phyloP scores from a whole-genome alignment of 106 monocot genomes.

The Platanthera zijinensis region DNA sequence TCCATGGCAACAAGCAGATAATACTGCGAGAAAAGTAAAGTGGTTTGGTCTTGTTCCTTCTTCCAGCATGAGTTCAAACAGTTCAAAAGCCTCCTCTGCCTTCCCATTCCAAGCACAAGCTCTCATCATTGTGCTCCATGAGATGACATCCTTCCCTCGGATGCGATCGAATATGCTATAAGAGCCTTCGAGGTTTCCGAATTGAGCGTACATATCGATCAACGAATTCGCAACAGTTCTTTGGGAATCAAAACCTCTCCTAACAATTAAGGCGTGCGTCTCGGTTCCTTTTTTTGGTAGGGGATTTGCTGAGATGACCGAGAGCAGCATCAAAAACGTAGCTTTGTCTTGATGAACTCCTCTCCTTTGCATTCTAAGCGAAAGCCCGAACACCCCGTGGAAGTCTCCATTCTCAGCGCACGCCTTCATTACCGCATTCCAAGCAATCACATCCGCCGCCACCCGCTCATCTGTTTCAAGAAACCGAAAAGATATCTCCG shows the following conservation, averaged over 20 bases:
- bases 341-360: slow-evolving; percentile 27
- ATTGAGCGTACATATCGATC: slow-evolving; percentile 52
- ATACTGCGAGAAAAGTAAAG: slow-evolving; percentile 49
- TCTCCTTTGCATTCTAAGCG: slow-evolving; percentile 51
- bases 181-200: slow-evolving; percentile 38
- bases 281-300: slow-evolving; percentile 29
- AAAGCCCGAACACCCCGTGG: slow-evolving; percentile 19
- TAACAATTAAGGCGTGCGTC: slow-evolving; percentile 46
- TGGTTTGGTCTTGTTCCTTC: slow-evolving; percentile 39
- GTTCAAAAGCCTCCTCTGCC: slow-evolving; percentile 31
- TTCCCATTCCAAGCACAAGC: slow-evolving; percentile 46
- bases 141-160: slow-evolving; percentile 50
- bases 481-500: slow-evolving; percentile 29
- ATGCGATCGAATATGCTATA: slow-evolving; percentile 32
- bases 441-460: slow-evolving; percentile 42
- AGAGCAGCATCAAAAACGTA: slow-evolving; percentile 41
- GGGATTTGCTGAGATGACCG: slow-evolving; percentile 23
- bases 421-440: slow-evolving; percentile 66
- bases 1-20: slow-evolving; percentile 62
- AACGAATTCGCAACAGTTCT: slow-evolving; percentile 46
- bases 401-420: slow-evolving; percentile 29
- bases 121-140: slow-evolving; percentile 76
- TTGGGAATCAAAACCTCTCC: slow-evolving; percentile 39
- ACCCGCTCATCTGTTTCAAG: slow-evolving; percentile 21
- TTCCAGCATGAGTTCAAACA: slow-evolving; percentile 42